phyloP scores from a whole-genome alignment of 208 protist species.

The Trypanosomatidae sp. region DNA sequence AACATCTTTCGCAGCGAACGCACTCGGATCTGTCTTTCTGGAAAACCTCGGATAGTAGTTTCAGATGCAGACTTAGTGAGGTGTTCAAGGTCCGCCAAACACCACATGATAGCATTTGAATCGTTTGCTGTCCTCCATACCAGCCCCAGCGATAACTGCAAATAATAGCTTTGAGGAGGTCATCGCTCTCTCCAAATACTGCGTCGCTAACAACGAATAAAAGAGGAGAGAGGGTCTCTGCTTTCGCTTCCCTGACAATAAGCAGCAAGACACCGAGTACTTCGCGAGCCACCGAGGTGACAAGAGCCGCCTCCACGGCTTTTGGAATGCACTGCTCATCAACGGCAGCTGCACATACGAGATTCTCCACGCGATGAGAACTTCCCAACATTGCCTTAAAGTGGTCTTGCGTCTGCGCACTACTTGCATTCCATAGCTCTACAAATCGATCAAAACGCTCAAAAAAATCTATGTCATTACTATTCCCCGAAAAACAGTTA shows the following conservation, averaged over 20 bases:
- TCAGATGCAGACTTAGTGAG: not conserved
- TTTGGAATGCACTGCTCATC: conserved; percentile 7
- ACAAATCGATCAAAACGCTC: conserved; percentile 1
- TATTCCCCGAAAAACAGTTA: not conserved
- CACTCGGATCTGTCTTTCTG: not conserved
- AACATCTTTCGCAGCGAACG: not conserved
- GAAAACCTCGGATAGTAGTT: not conserved
- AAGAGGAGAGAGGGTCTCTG: conserved; percentile 1
- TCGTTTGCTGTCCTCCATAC: conserved; percentile 1
- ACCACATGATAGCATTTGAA: not conserved
- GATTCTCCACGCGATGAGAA: not conserved
- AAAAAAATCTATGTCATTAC: not conserved
- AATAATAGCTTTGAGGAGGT: conserved; percentile 4
- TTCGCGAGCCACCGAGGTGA: not conserved
- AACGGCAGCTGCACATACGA: conserved; percentile 10
- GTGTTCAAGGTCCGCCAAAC: conserved; percentile 5
- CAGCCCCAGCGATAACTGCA: conserved; percentile 8
- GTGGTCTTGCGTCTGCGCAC: not conserved
- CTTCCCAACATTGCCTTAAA: not conserved
- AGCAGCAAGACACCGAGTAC: conserved; percentile 11
- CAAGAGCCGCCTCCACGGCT: conserved; percentile 5
- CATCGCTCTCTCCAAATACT: not conserved
- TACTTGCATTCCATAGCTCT: conserved; percentile 11
- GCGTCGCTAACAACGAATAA: not conserved
- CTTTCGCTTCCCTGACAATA: conserved; percentile 1